Base-by-base conservation (phyloP, 2,329 filamentous ascomycete genomes). In the Colletotrichum higginsianum region DNA sequence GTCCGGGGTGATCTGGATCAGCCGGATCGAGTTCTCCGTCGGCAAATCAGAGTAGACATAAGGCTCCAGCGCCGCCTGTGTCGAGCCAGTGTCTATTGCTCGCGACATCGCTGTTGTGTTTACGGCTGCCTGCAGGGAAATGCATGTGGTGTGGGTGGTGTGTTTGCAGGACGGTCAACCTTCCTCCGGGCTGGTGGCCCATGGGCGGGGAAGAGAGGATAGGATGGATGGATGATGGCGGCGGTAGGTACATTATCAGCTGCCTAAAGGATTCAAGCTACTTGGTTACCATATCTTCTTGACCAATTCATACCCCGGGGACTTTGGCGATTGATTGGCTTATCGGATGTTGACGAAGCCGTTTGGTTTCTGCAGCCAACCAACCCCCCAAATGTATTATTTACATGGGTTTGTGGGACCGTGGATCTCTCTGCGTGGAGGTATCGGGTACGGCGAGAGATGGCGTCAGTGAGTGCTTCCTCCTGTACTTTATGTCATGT, bases 1-100 rank as follows among this genome's bases (percentile, higher is more conserved):
- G 18, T 69, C 44, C 7, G 13, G 52, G 3, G 42, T 1, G 11
- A 72, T 64, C 11, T 60, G 53, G 21, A 72, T 18, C 4, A 72
- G 55, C 12, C 58, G 65, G 21, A 72, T 53, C 8, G 49, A 69
- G 11, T 46, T 26, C 7, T 52, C 46, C 2, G 50, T 26, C 7
- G 64, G 63, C 5, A 67, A 23, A 12, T 13, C 57, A 49, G 57
- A 61, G 42, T 61, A 61, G 16, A 2, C 23, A 16, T 61, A 61
- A 2, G 4, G 23, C 16, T 23, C 18, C 23, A 26, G 7, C 61
- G 15, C 47, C 18, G 35, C 2, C 8, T 6, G 52, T 13, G 30
- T 30, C 7, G 44, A 16, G 44, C 44, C 44, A 8, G 9, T 1
- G 7, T 38, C 11, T 2, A 21, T 6, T 8, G n/a, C 18, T n/a